phyloP scores from a whole-genome alignment of 805 yeast species.

The Ogataea degrootiae region DNA sequence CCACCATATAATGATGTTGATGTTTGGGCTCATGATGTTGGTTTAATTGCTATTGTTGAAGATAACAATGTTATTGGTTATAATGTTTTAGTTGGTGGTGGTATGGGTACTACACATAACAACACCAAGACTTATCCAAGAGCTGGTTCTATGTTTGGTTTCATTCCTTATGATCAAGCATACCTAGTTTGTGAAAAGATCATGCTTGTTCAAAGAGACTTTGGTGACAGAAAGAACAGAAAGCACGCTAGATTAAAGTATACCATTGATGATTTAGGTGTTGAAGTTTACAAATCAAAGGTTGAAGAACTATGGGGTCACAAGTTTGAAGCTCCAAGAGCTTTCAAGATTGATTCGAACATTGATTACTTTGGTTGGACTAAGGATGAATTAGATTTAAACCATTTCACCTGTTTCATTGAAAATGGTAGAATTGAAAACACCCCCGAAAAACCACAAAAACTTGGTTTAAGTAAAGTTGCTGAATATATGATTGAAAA shows the following conservation, averaged over 20 bases:
- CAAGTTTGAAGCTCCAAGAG: conserved; percentile 63
- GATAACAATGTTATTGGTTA: conserved; percentile 69
- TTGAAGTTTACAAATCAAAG: conserved; percentile 70
- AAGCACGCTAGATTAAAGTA: conserved; percentile 97
- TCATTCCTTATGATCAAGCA: conserved; percentile 59
- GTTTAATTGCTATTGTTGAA: conserved; percentile 80
- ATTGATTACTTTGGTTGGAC: conserved; percentile 93
- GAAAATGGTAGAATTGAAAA: conserved; percentile 97
- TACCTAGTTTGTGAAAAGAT: conserved; percentile 82
- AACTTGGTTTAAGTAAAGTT: conserved; percentile 75
- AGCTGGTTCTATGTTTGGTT: conserved; percentile 86
- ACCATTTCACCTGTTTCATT: conserved; percentile 90
- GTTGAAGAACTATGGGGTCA: conserved; percentile 83
- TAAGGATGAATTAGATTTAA: conserved; percentile 73
- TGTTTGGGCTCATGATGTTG: conserved; percentile 93
- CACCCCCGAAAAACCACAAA: conserved; percentile 84
- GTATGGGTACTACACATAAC: conserved; percentile 98
- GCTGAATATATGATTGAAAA: conserved; percentile 61
- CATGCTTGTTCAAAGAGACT: conserved; percentile 90
- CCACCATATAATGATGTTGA: conserved; percentile 97
- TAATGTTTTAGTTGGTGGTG: conserved; percentile 93
- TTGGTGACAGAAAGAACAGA: conserved; percentile 93
- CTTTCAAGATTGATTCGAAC: conserved; percentile 78
- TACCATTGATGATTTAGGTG: conserved; percentile 92
- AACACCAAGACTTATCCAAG: conserved; percentile 96